A percentile compares a stretch with the other conserved stretches of the same genome.
Conservation (phyloP, 805 yeast genomes). For the Wickerhamiella spandovensis region DNA sequence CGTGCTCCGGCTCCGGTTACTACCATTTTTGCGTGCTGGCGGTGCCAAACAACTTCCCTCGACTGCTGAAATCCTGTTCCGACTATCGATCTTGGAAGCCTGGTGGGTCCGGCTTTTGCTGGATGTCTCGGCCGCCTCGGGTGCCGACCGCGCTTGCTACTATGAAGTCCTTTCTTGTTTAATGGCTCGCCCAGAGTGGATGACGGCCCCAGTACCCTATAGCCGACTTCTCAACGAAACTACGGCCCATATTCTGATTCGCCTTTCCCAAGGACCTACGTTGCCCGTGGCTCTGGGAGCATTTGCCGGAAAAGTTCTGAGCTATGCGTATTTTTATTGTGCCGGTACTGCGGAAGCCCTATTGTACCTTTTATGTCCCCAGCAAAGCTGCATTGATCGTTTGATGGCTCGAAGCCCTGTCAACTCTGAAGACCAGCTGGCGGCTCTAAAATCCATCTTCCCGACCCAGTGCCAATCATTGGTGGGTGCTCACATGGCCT, state of each 20-base stretch:
- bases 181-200: slow-evolving; percentile 29
- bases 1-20: slow-evolving; percentile 30
- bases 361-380: slow-evolving; percentile 20
- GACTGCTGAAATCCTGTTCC: slow-evolving; percentile 12
- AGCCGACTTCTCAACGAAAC: slow-evolving; percentile 34
- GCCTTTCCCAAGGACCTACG: slow-evolving; percentile 33
- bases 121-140: slow-evolving; percentile 19
- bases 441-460: slow-evolving; percentile 9
- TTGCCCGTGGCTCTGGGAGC: slow-evolving; percentile 47
- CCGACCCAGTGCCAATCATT: slow-evolving; percentile 19
- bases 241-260: slow-evolving; percentile 36
- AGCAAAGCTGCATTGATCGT: slow-evolving; percentile 18
- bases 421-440: neutral
- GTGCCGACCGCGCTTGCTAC: slow-evolving; percentile 28
- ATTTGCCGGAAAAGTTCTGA: slow-evolving; percentile 58
- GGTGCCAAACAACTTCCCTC: slow-evolving; percentile 6
- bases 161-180: slow-evolving; percentile 29
- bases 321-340: slow-evolving; percentile 43
- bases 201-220: slow-evolving; percentile 10
- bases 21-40: slow-evolving; percentile 24
- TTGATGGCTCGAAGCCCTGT: slow-evolving; percentile 10
- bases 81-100: slow-evolving; percentile 20
- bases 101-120: slow-evolving; percentile 29
- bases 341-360: slow-evolving; percentile 40
- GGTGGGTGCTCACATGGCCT: slow-evolving; percentile 13